Conservation (phyloP, 2,329 filamentous ascomycete species). For the Biscogniauxia sp. region DNA sequence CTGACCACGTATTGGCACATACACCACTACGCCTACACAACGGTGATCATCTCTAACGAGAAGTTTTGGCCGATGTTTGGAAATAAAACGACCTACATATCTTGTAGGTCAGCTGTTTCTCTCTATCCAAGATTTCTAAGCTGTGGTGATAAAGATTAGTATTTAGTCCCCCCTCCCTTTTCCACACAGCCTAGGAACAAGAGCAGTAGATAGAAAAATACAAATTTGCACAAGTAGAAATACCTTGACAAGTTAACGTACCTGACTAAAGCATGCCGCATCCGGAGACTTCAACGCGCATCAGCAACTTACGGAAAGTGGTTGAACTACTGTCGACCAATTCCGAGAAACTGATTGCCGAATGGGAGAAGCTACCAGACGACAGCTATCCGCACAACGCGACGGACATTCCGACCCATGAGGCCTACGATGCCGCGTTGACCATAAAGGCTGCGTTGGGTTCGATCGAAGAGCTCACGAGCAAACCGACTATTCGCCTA, state of each 20-base stretch:
- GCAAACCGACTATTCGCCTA: constrained; percentile 17
- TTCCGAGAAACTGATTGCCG: constrained; percentile 16
- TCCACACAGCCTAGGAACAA: too few species aligned
- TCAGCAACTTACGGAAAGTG: constrained; percentile 11
- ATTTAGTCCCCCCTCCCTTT: too few species aligned
- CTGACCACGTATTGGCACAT: background rate
- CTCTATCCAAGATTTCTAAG: too few species aligned
- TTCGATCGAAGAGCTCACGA: constrained; percentile 20
- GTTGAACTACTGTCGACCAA: constrained; percentile 15
- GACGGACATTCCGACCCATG: constrained; percentile 14
- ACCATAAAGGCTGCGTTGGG: constrained; percentile 17
- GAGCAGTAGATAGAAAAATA: background rate
- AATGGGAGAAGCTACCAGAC: constrained; percentile 17
- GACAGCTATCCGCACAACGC: constrained; percentile 7
- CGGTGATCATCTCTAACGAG: background rate
- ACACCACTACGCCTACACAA: background rate
- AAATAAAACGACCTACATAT: background rate
- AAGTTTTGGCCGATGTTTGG: background rate
- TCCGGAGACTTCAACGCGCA: background rate
- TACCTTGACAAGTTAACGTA: background rate
- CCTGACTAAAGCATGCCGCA: background rate
- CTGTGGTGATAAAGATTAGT: too few species aligned
- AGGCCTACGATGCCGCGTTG: constrained; percentile 17
- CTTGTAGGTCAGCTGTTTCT: too few species aligned
- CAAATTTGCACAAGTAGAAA: background rate